Evolutionary conservation across 768 basidiomycete genomes (phyloP), one percentile per base, ranked within the genome.

Genomic region (Calocybe indica): DNA sequence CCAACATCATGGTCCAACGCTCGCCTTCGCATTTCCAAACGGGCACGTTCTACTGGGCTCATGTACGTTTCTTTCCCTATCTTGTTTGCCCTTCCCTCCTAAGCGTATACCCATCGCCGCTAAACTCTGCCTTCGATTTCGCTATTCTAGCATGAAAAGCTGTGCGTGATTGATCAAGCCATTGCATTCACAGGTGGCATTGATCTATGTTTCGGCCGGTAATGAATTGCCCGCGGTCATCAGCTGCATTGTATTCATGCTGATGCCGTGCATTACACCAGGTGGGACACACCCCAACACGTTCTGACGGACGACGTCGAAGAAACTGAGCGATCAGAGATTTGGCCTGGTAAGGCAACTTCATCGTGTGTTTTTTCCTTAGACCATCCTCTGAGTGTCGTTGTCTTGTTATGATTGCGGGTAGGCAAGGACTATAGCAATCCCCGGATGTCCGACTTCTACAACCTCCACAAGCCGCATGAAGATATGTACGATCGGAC

Each of bases 141-240:
- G 13, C 22, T 11, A 11, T 7, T 49, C 7, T 49, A 94, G 91
- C 96, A 98, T 64, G 96, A 99, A 73, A 99, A 99, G 62, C 61
- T 99, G 52, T 98, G 95, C 59, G 92, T 97, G 10, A 89, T 99
- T 51, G 96, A 99, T 62, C 89, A 96, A 62, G 82, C 92, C 1
- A 96, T 98, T 53, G 94, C 90, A 0, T 99, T 98, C 68, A 96
- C 92, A 91, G 96, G 96, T 12, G 96, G 96, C 2, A 67, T 99
- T 37, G 96, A 99, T 65, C 75, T 95, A 32, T 95, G 90, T 62
- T 96, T 93, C 55, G 92, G 92, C 58, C 76, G 91, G 80, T 85
- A 51, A 40, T 62, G 53, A 13, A 14, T 5, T 29, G 10, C 37
- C 30, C 9, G 34, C 37, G 9, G 9, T 34, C 39, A n/a, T 32